Evolutionary conservation across 2,329 filamentous ascomycete species (phyloP).

Genomic region (Penicillium sclerotigenum): DNA sequence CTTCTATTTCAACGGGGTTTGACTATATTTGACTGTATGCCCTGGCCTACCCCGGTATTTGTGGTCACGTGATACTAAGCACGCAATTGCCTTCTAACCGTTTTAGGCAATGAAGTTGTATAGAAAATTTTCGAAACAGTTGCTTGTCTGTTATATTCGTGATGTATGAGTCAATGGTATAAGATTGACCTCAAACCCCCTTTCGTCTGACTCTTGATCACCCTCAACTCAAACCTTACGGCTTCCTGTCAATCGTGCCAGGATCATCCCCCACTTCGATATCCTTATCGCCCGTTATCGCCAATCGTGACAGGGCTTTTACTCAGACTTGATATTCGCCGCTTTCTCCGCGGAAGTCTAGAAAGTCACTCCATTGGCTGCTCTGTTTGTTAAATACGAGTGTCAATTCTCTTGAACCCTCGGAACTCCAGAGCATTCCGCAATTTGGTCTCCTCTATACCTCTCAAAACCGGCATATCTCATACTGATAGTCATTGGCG

Average conservation of each 20-base stretch:
- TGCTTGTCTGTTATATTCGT: background rate
- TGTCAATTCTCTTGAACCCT: background rate
- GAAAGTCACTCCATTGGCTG: slow-evolving; percentile 3
- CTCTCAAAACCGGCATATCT: background rate
- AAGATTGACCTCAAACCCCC: background rate
- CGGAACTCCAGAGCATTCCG: background rate
- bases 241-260: background rate
- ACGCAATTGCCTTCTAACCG: slow-evolving; percentile 4
- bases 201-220: background rate
- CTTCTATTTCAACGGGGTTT: too few relatives aligned
- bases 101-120: background rate
- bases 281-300: slow-evolving; percentile 24
- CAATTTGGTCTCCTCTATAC: background rate
- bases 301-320: slow-evolving; percentile 22
- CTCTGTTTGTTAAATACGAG: background rate
- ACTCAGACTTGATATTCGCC: slow-evolving; percentile 20
- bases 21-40: too few relatives aligned
- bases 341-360: slow-evolving; percentile 24
- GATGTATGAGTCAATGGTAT: background rate
- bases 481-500: slow-evolving; percentile 7
- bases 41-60: background rate
- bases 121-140: background rate
- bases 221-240: background rate
- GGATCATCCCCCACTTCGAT: background rate
- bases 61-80: background rate